Evolutionary conservation across 148 eudicot genomes (phyloP), one percentile per base, ranked within the genome.

Genomic region (Talinum fruticosum): DNA sequence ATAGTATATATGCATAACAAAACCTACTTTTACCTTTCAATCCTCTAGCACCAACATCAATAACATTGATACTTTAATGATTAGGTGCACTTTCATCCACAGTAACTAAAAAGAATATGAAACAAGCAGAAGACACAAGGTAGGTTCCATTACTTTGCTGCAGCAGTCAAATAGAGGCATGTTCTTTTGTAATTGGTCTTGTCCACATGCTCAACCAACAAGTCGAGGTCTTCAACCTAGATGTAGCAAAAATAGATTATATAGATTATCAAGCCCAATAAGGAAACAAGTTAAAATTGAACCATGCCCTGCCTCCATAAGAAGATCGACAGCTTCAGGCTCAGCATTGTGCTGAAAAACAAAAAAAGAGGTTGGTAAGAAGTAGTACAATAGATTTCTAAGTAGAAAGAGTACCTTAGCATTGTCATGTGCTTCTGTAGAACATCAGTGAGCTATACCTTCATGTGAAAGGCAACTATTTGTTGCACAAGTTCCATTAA

Each of bases 281-380:
- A 57, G 28, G 45, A 53, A 38, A 72, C 61, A 76, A 70, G 70
- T 66, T 49, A 34, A 49, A 76, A 59, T 51, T 59, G 49, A 75
- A 54, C 54, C n/a, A 71, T 69, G 54, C 23, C 82, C 18, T 92
- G 92, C 99, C 97, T 96, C 97, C 97, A 93, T 96, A 21, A 96
- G 79, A 85, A 96, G 90, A 93, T 96, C 97, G 24, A 91, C 97
- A 45, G 99, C 99, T 85, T 96, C 99, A 61, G 90, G 93, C 83
- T 96, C 99, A 24, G 97, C 97, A 86, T 96, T 96, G 83, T 96
- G 99, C 99, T 96, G 91, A 83, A 89, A 77, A n/a, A 14, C 47
- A 84, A 67, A 69, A n/a, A 47, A 62, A 54, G 61, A 73, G n/a
- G 44, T 23, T 26, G 67, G 35, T 35, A 54, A 82, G 51, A 59